These are phyloP conservation scores for Polytolypa hystricis DNA, from an alignment of 2,329 filamentous ascomycete species.

Conservation along the genomic window DNA sequence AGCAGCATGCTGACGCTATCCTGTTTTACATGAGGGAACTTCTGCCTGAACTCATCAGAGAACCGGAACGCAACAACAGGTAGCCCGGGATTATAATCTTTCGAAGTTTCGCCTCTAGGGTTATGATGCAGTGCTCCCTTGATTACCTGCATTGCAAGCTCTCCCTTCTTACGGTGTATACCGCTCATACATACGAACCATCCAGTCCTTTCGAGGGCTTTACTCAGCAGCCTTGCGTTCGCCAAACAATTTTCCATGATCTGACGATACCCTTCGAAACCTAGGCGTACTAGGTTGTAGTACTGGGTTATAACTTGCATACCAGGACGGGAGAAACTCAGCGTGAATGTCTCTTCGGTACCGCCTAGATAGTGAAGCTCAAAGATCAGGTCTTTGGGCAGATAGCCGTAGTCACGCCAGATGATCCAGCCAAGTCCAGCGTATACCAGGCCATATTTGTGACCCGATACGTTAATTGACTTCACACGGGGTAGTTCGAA, in stretches of 20 bases:
- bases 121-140: constrained; percentile 31
- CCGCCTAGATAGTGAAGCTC: constrained; percentile 61
- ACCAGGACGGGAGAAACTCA: constrained; percentile 62
- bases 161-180: constrained; percentile 50
- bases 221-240: constrained; percentile 54
- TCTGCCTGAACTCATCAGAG: constrained; percentile 48
- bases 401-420: constrained; percentile 53
- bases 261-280: constrained; percentile 51
- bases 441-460: constrained; percentile 47
- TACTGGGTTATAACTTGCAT: constrained; percentile 62
- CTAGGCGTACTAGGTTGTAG: constrained; percentile 61
- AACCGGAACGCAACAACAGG: constrained; percentile 59
- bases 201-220: constrained; percentile 52
- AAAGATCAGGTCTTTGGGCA: constrained; percentile 59
- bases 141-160: constrained; percentile 31
- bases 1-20: constrained; percentile 51
- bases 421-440: constrained; percentile 61
- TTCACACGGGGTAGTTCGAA: constrained; percentile 27
- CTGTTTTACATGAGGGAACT: constrained; percentile 54
- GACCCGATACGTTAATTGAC: constrained; percentile 48
- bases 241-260: constrained; percentile 55
- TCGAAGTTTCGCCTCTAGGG: constrained; percentile 43
- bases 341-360: constrained; percentile 58
- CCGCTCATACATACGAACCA: constrained; percentile 57
- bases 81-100: constrained; percentile 52